phyloP scores from a whole-genome alignment of 805 yeast genomes.

The Zygotorulaspora sp. region DNA sequence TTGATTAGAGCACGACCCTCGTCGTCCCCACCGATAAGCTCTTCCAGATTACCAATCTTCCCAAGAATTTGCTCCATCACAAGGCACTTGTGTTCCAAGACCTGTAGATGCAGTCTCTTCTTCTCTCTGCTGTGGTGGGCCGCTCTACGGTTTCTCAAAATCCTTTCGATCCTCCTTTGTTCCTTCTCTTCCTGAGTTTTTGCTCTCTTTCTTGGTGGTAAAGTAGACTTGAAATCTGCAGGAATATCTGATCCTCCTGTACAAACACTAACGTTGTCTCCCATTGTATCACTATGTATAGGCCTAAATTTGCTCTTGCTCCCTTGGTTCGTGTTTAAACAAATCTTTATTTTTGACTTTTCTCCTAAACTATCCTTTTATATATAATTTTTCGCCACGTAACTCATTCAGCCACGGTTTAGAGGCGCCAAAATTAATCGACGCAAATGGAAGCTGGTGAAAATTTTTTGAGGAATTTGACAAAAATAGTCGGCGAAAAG shows the following conservation, averaged over 20 bases:
- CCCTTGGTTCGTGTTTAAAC: background rate
- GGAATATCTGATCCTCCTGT: constrained; percentile 27
- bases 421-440: too few relatives aligned
- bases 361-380: too few relatives aligned
- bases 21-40: constrained; percentile 13
- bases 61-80: constrained; percentile 30
- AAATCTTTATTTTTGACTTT: too few relatives aligned
- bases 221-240: constrained; percentile 42
- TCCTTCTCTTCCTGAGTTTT: constrained; percentile 96
- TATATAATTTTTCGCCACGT: background rate
- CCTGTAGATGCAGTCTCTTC: constrained; percentile 88
- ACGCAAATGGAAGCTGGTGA: too few relatives aligned
- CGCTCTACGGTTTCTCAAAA: constrained; percentile 89
- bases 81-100: constrained; percentile 52
- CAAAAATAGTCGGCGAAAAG: too few relatives aligned
- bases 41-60: constrained; percentile 20
- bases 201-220: constrained; percentile 96
- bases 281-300: constrained; percentile 1
- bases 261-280: background rate
- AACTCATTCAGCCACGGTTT: background rate
- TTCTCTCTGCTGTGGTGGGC: constrained; percentile 97
- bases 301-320: constrained; percentile 1
- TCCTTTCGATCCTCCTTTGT: constrained; percentile 90
- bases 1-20: constrained; percentile 11
- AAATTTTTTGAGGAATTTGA: too few relatives aligned